These are phyloP conservation scores for Dendryphion nanum DNA, from an alignment of 2,329 filamentous ascomycete species.

Conservation along the genomic window DNA sequence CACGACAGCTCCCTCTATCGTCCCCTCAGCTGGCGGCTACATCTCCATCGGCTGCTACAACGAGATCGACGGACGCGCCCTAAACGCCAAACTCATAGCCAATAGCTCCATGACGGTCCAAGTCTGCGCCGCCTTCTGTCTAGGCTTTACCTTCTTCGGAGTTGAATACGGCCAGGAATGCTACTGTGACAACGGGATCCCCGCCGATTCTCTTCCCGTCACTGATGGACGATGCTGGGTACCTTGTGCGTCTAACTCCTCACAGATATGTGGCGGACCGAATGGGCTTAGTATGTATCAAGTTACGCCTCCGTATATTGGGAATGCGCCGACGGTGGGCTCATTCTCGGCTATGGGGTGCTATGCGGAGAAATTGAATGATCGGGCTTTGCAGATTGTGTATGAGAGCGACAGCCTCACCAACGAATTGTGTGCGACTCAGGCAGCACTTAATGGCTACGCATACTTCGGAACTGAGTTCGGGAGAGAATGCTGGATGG, in stretches of 20 bases:
- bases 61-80: conserved; percentile 1
- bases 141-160: conserved; percentile 23
- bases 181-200: conserved; percentile 31
- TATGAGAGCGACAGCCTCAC: no score
- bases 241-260: conserved; percentile 7
- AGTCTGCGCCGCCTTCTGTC: conserved; percentile 22
- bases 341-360: no score
- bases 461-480: no score
- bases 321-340: no score
- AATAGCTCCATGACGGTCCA: conserved; percentile 17
- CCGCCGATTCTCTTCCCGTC: conserved; percentile 1
- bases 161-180: conserved; percentile 35
- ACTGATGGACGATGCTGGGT: conserved; percentile 10
- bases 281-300: conserved; percentile 10
- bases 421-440: no score
- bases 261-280: conserved; percentile 10
- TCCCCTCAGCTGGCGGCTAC: conserved; percentile 2
- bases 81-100: not conserved
- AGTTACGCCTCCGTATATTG: no score
- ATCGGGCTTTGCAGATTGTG: no score
- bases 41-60: conserved; percentile 3
- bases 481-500: no score
- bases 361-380: no score
- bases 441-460: no score
- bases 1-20: not conserved